A percentile compares a stretch with the other conserved stretches of the same genome.
Conservation (phyloP, 2,329 filamentous ascomycete species). For the Arthrobotrys iridis region DNA sequence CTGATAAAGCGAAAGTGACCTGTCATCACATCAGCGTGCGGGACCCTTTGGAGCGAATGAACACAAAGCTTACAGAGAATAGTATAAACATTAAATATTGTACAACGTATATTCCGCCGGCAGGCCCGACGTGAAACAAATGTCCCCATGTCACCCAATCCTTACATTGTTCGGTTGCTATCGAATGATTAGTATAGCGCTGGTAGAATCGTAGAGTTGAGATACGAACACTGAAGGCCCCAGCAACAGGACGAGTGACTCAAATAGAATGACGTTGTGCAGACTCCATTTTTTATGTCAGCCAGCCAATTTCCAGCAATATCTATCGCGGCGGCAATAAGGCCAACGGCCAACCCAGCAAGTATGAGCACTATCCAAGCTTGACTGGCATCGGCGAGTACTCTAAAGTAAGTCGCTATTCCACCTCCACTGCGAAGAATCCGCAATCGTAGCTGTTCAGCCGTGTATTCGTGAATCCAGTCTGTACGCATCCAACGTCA, state of each 20-base stretch:
- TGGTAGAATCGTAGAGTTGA: not conserved
- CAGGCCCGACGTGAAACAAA: conserved; percentile 74
- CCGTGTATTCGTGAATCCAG: conserved; percentile 99
- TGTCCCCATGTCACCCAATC: conserved; percentile 89
- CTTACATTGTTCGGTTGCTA: conserved; percentile 77
- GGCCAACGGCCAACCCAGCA: conserved; percentile 71
- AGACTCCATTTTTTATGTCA: conserved; percentile 90
- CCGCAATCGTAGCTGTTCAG: conserved; percentile 88
- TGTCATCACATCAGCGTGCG: conserved; percentile 61
- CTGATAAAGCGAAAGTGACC: conserved; percentile 79
- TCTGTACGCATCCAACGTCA: conserved; percentile 64
- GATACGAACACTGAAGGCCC: conserved; percentile 75
- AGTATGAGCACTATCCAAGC: conserved; percentile 89
- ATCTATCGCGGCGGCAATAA: conserved; percentile 87
- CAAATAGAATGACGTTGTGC: conserved; percentile 84
- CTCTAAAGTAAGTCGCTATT: conserved; percentile 75
- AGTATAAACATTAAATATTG: conserved; percentile 87
- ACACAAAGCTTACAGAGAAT: conserved; percentile 74
- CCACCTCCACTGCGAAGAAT: conserved; percentile 76
- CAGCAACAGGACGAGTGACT: conserved; percentile 93
- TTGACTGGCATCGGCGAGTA: conserved; percentile 84
- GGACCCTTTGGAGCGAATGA: not conserved
- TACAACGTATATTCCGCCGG: conserved; percentile 78
- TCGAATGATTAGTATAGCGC: conserved; percentile 16
- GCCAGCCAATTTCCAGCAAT: conserved; percentile 92